Conservation (phyloP, 345 rosid species). For the Rubroshorea leprosula region DNA sequence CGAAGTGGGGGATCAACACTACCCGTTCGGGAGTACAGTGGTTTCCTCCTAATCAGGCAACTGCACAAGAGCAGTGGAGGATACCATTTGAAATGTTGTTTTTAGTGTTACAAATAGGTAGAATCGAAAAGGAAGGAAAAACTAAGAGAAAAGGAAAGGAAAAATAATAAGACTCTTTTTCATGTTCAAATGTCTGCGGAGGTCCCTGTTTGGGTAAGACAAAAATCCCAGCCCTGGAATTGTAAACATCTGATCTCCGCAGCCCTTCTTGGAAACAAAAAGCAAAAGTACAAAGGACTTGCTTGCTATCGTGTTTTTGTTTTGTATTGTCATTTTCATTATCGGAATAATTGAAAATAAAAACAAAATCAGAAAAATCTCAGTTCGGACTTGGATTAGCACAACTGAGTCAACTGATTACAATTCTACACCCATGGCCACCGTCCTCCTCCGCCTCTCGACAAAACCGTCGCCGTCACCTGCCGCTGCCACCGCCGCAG, state of each 20-base stretch:
- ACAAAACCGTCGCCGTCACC: conserved; percentile 13
- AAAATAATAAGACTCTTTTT: neutral
- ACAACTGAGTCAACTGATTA: too few species aligned
- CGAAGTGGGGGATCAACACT: conserved; percentile 89
- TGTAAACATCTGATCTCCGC: conserved; percentile 44
- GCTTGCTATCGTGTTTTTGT: neutral
- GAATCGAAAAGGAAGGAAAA: neutral
- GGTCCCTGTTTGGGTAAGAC: conserved; percentile 30
- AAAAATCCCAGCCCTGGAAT: conserved; percentile 32
- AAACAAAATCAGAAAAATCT: neutral
- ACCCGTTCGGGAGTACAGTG: conserved; percentile 47
- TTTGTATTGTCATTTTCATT: neutral
- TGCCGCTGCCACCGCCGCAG: too few species aligned
- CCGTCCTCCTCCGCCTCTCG: conserved; percentile 19
- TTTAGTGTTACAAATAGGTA: conserved; percentile 24
- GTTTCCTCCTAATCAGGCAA: conserved; percentile 27
- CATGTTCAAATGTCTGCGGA: conserved; percentile 22
- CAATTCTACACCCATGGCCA: conserved; percentile 28
- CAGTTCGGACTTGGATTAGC: too few species aligned
- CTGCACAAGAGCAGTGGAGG: conserved; percentile 52
- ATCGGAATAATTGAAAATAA: too few species aligned
- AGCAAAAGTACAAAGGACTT: neutral
- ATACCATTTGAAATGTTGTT: conserved; percentile 22
- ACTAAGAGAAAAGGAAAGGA: neutral
- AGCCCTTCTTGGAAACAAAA: conserved; percentile 16